These are phyloP conservation scores for Phytophthora pluvialis DNA, from an alignment of 352 stramenopile species.

Conservation along the genomic window DNA sequence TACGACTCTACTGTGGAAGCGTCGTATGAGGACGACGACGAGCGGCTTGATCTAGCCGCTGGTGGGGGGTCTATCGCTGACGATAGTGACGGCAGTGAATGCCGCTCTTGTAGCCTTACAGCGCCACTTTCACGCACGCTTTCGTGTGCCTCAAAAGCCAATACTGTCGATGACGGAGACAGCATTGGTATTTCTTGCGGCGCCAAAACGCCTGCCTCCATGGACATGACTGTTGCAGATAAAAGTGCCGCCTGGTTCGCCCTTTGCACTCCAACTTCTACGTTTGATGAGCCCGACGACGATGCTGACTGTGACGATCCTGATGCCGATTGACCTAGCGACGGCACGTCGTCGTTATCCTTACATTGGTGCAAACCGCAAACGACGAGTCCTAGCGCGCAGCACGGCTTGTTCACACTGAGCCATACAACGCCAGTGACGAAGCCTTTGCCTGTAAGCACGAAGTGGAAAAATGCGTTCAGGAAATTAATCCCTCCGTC, in stretches of 20 bases:
- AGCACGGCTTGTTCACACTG: slow-evolving; percentile 69
- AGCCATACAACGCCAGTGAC: slow-evolving; percentile 72
- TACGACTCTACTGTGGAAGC: slow-evolving; percentile 37
- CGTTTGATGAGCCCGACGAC: slow-evolving; percentile 32
- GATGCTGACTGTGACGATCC: slow-evolving; percentile 37
- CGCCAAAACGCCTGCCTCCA: slow-evolving; percentile 27
- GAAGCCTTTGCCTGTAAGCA: slow-evolving; percentile 70
- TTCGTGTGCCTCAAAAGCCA: slow-evolving; percentile 27
- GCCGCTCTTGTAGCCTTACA: slow-evolving; percentile 20
- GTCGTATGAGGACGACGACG: slow-evolving; percentile 39
- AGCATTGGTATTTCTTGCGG: slow-evolving; percentile 16
- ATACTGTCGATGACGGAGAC: slow-evolving; percentile 14
- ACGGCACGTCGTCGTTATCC: slow-evolving; percentile 27
- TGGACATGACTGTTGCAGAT: slow-evolving; percentile 29
- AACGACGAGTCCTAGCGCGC: slow-evolving; percentile 37
- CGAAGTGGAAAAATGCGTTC: slow-evolving; percentile 61
- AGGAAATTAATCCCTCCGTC: slow-evolving; percentile 43
- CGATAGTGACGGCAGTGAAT: slow-evolving; percentile 27
- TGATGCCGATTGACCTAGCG: slow-evolving; percentile 25
- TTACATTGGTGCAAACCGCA: slow-evolving; percentile 42
- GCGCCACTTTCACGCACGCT: slow-evolving; percentile 27
- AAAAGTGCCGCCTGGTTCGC: slow-evolving; percentile 11
- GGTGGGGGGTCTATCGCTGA: slow-evolving; percentile 14
- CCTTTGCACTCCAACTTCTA: slow-evolving; percentile 7
- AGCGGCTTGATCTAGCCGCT: slow-evolving; percentile 31